Conservation (phyloP, 2,329 filamentous ascomycete species). For the Colletotrichum sansevieriae region DNA sequence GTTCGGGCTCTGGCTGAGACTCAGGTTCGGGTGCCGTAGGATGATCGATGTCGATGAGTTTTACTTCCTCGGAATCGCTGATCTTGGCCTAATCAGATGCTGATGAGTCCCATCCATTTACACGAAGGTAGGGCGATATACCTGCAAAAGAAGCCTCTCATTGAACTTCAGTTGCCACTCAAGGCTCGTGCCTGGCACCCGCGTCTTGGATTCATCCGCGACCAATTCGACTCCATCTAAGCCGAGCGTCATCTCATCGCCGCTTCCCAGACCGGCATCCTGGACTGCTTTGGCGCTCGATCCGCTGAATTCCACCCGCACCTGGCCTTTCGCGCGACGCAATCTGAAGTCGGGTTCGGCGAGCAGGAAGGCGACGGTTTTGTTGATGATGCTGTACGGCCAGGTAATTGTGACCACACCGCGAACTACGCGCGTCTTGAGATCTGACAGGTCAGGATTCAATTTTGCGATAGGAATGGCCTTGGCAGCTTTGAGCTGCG, state of each 20-base stretch:
- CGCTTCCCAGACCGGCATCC: constrained; percentile 77
- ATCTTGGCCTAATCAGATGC: constrained; percentile 55
- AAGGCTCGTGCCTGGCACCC: constrained; percentile 63
- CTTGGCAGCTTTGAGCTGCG: constrained; percentile 41
- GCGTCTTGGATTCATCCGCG: constrained; percentile 61
- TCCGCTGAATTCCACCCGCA: constrained; percentile 81
- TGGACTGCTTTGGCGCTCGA: constrained; percentile 78
- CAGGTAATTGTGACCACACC: constrained; percentile 88
- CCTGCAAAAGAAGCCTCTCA: constrained; percentile 63
- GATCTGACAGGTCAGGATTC: constrained; percentile 59
- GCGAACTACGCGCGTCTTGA: constrained; percentile 63
- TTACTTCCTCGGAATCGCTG: constrained; percentile 61
- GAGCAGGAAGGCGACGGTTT: constrained; percentile 81
- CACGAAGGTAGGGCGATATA: constrained; percentile 43
- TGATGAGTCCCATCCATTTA: constrained; percentile 37
- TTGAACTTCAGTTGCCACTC: constrained; percentile 72
- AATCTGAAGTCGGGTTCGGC: constrained; percentile 88
- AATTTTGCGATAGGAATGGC: constrained; percentile 69
- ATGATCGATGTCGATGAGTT: constrained; percentile 67
- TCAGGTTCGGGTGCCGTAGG: constrained; percentile 45
- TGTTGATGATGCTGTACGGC: constrained; percentile 87
- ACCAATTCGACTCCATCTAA: constrained; percentile 78
- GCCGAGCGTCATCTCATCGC: constrained; percentile 79
- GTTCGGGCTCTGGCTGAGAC: constrained; percentile 39
- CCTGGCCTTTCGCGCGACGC: constrained; percentile 81